These are phyloP conservation scores for Metschnikowia lunata DNA, from an alignment of 805 yeast genomes.

Conservation along the genomic window DNA sequence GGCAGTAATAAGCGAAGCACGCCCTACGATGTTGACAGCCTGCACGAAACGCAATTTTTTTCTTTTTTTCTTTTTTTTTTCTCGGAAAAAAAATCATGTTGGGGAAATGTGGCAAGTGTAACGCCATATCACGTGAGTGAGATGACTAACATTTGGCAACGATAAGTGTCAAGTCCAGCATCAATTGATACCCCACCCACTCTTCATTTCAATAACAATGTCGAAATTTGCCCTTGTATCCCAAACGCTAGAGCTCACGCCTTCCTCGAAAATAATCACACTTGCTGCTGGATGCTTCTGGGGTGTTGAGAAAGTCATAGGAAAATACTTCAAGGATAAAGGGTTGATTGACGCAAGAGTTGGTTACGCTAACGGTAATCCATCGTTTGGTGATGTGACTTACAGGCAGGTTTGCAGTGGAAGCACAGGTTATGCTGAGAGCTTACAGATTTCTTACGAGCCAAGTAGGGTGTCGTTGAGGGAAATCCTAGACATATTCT, in stretches of 20 bases:
- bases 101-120: background rate
- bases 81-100: no score
- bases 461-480: slow-evolving; percentile 56
- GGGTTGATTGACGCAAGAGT: slow-evolving; percentile 76
- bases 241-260: slow-evolving; percentile 31
- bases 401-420: slow-evolving; percentile 76
- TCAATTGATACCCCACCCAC: no score
- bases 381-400: slow-evolving; percentile 35
- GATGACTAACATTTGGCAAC: background rate
- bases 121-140: slow-evolving; percentile 11
- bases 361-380: slow-evolving; percentile 86
- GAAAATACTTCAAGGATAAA: slow-evolving; percentile 60
- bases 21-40: no score
- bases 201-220: background rate
- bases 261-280: slow-evolving; percentile 34
- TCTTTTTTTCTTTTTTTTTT: no score
- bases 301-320: slow-evolving; percentile 84
- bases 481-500: slow-evolving; percentile 76
- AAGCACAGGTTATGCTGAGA: slow-evolving; percentile 74
- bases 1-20: no score
- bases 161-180: no score
- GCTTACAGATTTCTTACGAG: slow-evolving; percentile 77
- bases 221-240: slow-evolving; percentile 20
- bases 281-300: slow-evolving; percentile 71
- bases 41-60: no score